A percentile compares a stretch with the other conserved stretches of the same genome.
phyloP scores from a whole-genome alignment of 768 basidiomycete species.

The Pisolithus orientalis region DNA sequence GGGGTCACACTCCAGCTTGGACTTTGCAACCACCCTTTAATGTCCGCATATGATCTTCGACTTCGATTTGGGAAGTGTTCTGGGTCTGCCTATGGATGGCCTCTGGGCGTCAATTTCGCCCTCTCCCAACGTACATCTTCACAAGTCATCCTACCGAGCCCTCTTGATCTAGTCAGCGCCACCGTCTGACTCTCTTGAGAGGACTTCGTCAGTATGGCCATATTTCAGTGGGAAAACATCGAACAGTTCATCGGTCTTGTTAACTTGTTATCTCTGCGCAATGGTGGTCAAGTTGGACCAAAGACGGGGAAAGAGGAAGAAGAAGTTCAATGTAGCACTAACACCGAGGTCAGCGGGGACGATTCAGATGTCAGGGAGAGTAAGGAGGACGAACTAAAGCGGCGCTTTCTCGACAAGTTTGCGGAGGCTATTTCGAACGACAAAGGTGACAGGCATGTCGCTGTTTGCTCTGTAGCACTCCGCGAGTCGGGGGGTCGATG shows the following conservation, averaged over 20 bases:
- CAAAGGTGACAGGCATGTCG: neutral
- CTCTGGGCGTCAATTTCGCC: too few species aligned
- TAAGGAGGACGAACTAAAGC: neutral
- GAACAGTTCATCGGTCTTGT: slow-evolving; percentile 1
- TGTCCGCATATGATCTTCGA: too few species aligned
- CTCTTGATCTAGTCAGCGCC: too few species aligned
- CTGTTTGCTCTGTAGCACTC: neutral
- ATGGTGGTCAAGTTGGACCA: neutral
- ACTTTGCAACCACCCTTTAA: too few species aligned
- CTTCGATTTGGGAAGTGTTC: too few species aligned
- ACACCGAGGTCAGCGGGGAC: too few species aligned
- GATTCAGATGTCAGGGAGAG: slow-evolving; percentile 10
- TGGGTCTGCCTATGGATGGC: too few species aligned
- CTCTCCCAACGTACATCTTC: too few species aligned
- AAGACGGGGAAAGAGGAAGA: neutral
- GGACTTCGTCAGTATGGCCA: neutral
- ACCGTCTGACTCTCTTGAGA: too few species aligned
- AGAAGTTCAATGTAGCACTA: neutral
- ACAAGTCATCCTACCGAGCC: too few species aligned
- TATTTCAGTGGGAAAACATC: neutral
- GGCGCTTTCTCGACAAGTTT: neutral
- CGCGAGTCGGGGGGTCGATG: neutral
- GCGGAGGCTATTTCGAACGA: neutral
- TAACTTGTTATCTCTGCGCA: neutral
- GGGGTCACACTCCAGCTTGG: too few species aligned